Conservation (phyloP, 495 filamentous ascomycete genomes). For the Amniculicola lignicola region DNA sequence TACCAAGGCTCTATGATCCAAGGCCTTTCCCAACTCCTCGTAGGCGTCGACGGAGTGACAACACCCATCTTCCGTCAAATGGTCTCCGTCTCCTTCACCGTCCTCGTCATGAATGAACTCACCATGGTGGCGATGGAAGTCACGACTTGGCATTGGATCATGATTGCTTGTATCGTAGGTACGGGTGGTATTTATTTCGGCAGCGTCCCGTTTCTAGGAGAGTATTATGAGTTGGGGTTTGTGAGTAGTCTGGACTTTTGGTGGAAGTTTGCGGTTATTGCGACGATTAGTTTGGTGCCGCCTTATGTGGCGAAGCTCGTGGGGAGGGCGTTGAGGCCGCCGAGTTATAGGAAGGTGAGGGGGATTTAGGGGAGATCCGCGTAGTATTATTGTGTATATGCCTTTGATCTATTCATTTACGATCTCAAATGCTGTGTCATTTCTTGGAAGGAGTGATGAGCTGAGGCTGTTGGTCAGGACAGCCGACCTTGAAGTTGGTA, state of each 20-base stretch:
- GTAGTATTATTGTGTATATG: too few species aligned
- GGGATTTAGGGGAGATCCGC: slow-evolving; percentile 46
- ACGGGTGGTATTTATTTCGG: slow-evolving; percentile 77
- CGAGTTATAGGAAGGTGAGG: slow-evolving; percentile 94
- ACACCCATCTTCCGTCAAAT: slow-evolving; percentile 53
- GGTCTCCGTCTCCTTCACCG: slow-evolving; percentile 88
- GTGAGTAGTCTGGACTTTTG: slow-evolving; percentile 75
- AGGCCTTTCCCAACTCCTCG: slow-evolving; percentile 81
- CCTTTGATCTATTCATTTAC: too few species aligned
- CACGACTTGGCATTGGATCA: slow-evolving; percentile 94
- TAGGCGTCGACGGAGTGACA: slow-evolving; percentile 60
- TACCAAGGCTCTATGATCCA: slow-evolving; percentile 96
- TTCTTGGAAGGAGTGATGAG: too few species aligned
- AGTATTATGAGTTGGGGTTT: slow-evolving; percentile 85
- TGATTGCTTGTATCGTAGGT: slow-evolving; percentile 79
- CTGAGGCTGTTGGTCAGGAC: too few species aligned
- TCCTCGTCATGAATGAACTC: slow-evolving; percentile 89
- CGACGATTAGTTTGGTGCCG: slow-evolving; percentile 76
- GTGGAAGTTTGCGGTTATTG: slow-evolving; percentile 81
- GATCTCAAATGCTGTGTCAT: too few species aligned
- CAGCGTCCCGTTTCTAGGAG: slow-evolving; percentile 80
- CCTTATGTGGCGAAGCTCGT: slow-evolving; percentile 82
- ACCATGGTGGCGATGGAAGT: slow-evolving; percentile 95
- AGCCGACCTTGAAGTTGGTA: too few species aligned
- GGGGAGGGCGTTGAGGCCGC: slow-evolving; percentile 77